Percentiles rank a stretch among this genome's conserved stretches.
phyloP scores from a whole-genome alignment of 2,329 filamentous ascomycete genomes.

The Pseudonectria foliicola region DNA sequence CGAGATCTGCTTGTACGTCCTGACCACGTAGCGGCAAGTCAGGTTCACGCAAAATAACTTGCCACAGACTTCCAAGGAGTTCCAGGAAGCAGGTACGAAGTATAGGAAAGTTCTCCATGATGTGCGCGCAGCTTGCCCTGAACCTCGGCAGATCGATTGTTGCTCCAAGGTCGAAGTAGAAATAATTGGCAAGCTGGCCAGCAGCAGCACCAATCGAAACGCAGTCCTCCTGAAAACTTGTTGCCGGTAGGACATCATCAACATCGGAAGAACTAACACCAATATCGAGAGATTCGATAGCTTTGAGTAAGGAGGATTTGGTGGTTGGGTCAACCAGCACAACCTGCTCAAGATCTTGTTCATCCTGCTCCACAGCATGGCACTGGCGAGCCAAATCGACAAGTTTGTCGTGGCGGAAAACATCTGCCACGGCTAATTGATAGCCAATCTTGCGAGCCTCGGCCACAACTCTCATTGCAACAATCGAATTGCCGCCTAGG shows the following conservation, averaged over 20 bases:
- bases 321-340: constrained; percentile 5
- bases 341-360: not conserved
- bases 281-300: constrained; percentile 3
- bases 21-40: constrained; percentile 4
- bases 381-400: constrained; percentile 1
- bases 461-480: constrained; percentile 16
- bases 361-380: too few species aligned
- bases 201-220: constrained; percentile 1
- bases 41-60: constrained; percentile 13
- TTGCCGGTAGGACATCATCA: constrained; percentile 13
- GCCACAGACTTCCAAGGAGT: constrained; percentile 11
- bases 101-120: constrained; percentile 13
- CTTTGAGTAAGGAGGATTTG: constrained; percentile 2
- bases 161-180: constrained; percentile 14
- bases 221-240: constrained; percentile 9
- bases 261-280: constrained; percentile 3
- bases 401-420: constrained; percentile 7
- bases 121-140: constrained; percentile 7
- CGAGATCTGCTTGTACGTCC: constrained; percentile 8
- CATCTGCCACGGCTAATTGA: constrained; percentile 3
- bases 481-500: constrained; percentile 21
- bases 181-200: constrained; percentile 16
- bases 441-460: constrained; percentile 5
- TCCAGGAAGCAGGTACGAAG: constrained; percentile 15
- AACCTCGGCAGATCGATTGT: constrained; percentile 11